Percentiles rank a stretch among this genome's conserved stretches.
These are phyloP conservation scores for Monotropa hypopitys DNA, from an alignment of 179 eudicot species.

Conservation along the genomic window DNA sequence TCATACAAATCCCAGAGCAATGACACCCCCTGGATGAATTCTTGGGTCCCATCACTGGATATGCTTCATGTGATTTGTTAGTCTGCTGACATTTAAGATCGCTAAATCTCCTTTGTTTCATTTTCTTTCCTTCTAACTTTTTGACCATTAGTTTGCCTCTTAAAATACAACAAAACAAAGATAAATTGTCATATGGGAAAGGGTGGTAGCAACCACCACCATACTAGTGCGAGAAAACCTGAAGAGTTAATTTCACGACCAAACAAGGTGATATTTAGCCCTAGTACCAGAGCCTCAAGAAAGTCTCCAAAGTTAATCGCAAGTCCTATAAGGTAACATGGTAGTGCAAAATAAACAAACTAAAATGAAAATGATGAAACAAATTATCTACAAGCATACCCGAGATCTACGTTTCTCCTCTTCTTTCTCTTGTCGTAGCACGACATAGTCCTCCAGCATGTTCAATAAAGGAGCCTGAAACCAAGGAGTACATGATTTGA, in stretches of 20 bases:
- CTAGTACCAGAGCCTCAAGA: neutral
- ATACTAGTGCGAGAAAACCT: neutral
- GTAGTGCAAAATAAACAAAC: neutral
- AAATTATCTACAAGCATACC: constrained; percentile 28
- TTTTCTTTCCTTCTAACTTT: neutral
- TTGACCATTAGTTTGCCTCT: neutral
- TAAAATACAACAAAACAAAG: neutral
- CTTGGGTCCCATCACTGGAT: no score
- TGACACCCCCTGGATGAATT: no score
- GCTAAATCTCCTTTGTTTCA: neutral
- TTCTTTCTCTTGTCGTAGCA: constrained; percentile 49
- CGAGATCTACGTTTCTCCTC: constrained; percentile 70
- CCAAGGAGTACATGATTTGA: neutral
- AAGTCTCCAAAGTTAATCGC: neutral
- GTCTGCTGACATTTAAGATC: neutral
- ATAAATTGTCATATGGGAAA: neutral
- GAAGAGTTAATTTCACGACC: neutral
- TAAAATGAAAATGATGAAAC: neutral
- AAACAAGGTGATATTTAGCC: neutral
- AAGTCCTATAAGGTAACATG: neutral
- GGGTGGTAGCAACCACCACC: neutral
- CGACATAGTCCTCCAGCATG: constrained; percentile 43
- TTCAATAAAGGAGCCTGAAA: constrained; percentile 43
- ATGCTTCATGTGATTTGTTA: neutral
- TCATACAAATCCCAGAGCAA: no score